Evolutionary conservation across 139 green algal species (phyloP), one percentile per base, ranked within the genome.

Genomic region (Ettlia oleoabundans): DNA sequence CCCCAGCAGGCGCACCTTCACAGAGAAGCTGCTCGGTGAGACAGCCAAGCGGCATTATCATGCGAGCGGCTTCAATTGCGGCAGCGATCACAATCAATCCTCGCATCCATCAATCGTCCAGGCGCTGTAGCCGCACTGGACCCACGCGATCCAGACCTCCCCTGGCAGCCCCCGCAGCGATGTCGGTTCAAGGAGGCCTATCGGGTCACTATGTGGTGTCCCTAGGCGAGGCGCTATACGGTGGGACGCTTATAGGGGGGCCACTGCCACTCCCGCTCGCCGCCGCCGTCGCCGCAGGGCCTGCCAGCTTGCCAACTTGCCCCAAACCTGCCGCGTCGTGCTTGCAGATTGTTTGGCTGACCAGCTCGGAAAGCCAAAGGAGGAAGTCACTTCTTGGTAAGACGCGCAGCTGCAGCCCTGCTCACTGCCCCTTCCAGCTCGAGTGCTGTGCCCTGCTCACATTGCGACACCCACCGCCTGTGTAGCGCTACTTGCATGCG

Each of bases 301-400:
- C n/a, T n/a, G n/a, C n/a, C n/a, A n/a, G n/a, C n/a, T n/a, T n/a
- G n/a, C n/a, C n/a, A n/a, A 55, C n/a, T 74, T 15, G 4, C 3
- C 13, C 3, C 3, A 37, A 32, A 22, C 72, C 10, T 30, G 2
- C 6, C 22, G 19, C 13, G 6, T 47, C 9, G n/a, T 5, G 8
- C 42, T 24, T 71, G 37, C 91, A 97, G 94, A 98, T 78, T 93
- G 93, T 55, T 89, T 98, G 42, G 93, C 94, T 3, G 91, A 96
- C 41, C 89, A 98, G 69, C 87, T 91, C 62, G 93, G 93, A 9
- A 42, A 92, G 30, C 75, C 92, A 4, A 84, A 87, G 7, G 88
- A 96, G 9, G 70, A 96, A 64, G 94, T 97, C 1, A 83, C 76
- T 15, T 92, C 85, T 8, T 98, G 95, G 86, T 89, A 58, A 58